Conservation (phyloP, 345 rosid genomes). For the Eucalyptus virginea region DNA sequence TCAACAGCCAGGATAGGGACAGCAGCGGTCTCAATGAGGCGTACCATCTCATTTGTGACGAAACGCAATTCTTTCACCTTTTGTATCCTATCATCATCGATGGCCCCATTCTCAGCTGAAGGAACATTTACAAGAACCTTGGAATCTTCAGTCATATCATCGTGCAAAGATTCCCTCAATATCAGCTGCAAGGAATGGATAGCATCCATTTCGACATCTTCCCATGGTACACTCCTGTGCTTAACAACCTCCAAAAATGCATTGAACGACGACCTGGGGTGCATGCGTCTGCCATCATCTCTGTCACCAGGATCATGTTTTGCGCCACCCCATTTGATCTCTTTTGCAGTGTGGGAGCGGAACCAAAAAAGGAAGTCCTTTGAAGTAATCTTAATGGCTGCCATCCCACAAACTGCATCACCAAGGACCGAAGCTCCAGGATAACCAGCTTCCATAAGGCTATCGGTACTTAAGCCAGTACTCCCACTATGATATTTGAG, state of each 20-base stretch:
- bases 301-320: conserved; percentile 57
- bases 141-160: conserved; percentile 29
- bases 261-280: conserved; percentile 84
- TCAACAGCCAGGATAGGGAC: conserved; percentile 81
- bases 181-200: conserved; percentile 82
- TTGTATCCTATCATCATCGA: conserved; percentile 26
- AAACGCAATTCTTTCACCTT: conserved; percentile 45
- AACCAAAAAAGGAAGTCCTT: conserved; percentile 84
- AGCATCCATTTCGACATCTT: conserved; percentile 84
- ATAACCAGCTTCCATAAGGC: conserved; percentile 83
- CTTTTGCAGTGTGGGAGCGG: conserved; percentile 65
- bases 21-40: conserved; percentile 76
- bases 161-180: conserved; percentile 55
- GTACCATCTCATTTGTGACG: conserved; percentile 74
- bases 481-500: conserved; percentile 43
- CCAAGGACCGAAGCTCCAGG: conserved; percentile 60
- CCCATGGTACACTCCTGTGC: conserved; percentile 65
- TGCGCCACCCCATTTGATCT: conserved; percentile 91
- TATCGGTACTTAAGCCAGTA: conserved; percentile 69
- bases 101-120: background rate
- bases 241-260: conserved; percentile 75
- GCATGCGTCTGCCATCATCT: conserved; percentile 69
- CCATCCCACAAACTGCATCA: conserved; percentile 69
- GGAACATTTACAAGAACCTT: conserved; percentile 36
- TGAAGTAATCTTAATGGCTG: conserved; percentile 40